phyloP scores from a whole-genome alignment of 805 yeast species.

The Kuraishia ogatae region DNA sequence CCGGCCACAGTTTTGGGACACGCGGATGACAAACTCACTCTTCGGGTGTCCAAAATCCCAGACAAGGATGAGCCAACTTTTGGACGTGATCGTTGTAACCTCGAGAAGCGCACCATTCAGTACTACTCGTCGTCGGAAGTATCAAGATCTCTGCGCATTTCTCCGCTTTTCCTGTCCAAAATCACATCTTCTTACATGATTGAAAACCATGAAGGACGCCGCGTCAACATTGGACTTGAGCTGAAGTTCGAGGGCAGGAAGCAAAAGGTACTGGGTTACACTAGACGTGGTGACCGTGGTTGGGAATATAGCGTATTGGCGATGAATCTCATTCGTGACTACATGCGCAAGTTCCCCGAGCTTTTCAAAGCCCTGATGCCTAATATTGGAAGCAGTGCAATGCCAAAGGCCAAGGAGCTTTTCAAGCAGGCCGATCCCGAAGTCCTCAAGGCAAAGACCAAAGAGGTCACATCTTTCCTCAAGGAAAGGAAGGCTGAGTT shows the following conservation, averaged over 20 bases:
- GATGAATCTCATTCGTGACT: slow-evolving; percentile 52
- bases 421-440: slow-evolving; percentile 28
- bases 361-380: slow-evolving; percentile 32
- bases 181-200: slow-evolving; percentile 69
- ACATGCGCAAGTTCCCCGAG: slow-evolving; percentile 50
- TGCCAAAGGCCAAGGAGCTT: slow-evolving; percentile 29
- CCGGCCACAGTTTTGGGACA: slow-evolving; percentile 62
- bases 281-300: slow-evolving; percentile 51
- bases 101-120: slow-evolving; percentile 45
- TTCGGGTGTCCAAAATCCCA: slow-evolving; percentile 44
- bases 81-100: slow-evolving; percentile 51
- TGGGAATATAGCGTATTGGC: slow-evolving; percentile 88
- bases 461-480: slow-evolving; percentile 30
- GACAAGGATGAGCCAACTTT: slow-evolving; percentile 49
- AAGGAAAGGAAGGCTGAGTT: slow-evolving; percentile 39
- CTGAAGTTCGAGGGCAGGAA: slow-evolving; percentile 75
- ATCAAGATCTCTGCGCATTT: slow-evolving; percentile 45
- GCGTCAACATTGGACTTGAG: slow-evolving; percentile 69
- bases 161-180: slow-evolving; percentile 62
- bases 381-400: slow-evolving; percentile 13
- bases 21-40: slow-evolving; percentile 27
- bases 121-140: slow-evolving; percentile 64
- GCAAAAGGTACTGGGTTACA: slow-evolving; percentile 81
- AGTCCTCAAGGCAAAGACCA: slow-evolving; percentile 33
- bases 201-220: slow-evolving; percentile 34